Evolutionary conservation across 1,284 basidiomycete genomes (phyloP), one percentile per base, ranked within the genome.

Genomic region (Leccinum glutinopallens): DNA sequence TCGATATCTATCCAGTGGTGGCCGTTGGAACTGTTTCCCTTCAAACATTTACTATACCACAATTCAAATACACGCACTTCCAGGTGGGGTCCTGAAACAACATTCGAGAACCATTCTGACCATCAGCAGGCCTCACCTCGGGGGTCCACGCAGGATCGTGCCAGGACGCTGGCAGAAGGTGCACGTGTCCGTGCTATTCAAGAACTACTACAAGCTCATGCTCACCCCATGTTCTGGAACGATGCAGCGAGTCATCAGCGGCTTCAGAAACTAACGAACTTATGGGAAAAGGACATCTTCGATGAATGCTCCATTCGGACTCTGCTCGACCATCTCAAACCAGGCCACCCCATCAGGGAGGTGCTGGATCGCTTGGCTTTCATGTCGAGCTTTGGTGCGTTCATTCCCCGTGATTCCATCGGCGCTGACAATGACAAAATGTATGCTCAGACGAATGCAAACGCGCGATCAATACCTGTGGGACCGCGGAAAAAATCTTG

Each of bases 101-200:
- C 17, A 0, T 39, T 13, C 4, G 19, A 4, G 35, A 13, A 10
- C 9, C 19, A 49, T 60, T 65, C 77, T 29, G 25, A 76, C 41
- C 7, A 5, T 49, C 22, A 10, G 8, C 25, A 75, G 76, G 12
- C 75, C 75, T n/a, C 74, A 78, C 58, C 1, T 67, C 6, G 74
- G 74, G 5, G 59, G 59, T 51, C 66, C 69, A 2, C 68, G 74
- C 19, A 68, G 63, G 55, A 75, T 77, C 33, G 32, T 76, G 5
- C 70, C 66, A 0, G 76, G 76, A 35, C 74, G 22, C 22, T 22
- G 22, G 22, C 22, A 77, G 59, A 75, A 71, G 43, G 72, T 75
- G 22, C 74, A 77, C 46, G 74, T 75, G 8, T 77, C 74, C 1
- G 76, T 57, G 22, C 22, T 76, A 2, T 75, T 76, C 71, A 73